Conservation (phyloP, 2,329 filamentous ascomycete genomes). For the Ceratocystis albifundus region DNA sequence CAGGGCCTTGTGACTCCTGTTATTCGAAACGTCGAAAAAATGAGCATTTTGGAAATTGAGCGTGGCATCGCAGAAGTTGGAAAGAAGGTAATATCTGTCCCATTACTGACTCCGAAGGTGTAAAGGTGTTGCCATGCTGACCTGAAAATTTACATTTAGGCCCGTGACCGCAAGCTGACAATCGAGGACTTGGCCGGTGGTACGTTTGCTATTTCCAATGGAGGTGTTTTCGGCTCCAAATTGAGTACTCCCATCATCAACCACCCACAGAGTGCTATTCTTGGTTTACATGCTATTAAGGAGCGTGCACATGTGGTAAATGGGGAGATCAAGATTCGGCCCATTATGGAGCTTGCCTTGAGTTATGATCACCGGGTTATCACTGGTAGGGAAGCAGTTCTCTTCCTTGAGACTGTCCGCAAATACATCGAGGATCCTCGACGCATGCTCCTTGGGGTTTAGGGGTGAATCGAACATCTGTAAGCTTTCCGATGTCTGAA, state of each 20-base stretch:
- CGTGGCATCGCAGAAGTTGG: slow-evolving; percentile 84
- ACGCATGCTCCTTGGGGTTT: slow-evolving; percentile 60
- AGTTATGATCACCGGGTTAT: slow-evolving; percentile 96
- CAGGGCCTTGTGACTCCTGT: slow-evolving; percentile 96
- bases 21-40: slow-evolving; percentile 78
- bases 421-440: slow-evolving; percentile 93
- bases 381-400: slow-evolving; percentile 88
- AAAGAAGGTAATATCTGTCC: slow-evolving; percentile 58
- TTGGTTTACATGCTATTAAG: slow-evolving; percentile 94
- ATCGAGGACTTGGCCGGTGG: slow-evolving; percentile 99
- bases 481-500: neutral
- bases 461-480: neutral
- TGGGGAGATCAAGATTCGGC: slow-evolving; percentile 86
- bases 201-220: slow-evolving; percentile 95
- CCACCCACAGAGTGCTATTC: slow-evolving; percentile 79
- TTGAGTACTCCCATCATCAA: slow-evolving; percentile 99
- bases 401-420: slow-evolving; percentile 94
- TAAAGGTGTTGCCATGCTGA: slow-evolving; percentile 1
- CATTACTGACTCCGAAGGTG: neutral
- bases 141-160: slow-evolving; percentile 39
- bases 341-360: slow-evolving; percentile 99
- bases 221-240: slow-evolving; percentile 90
- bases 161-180: slow-evolving; percentile 88
- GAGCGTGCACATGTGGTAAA: slow-evolving; percentile 81
- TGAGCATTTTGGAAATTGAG: slow-evolving; percentile 85